Evolutionary conservation across 129 eudicot genomes (phyloP), one percentile per base, ranked within the genome.

Genomic region (Ambrosia artemisiifolia): DNA sequence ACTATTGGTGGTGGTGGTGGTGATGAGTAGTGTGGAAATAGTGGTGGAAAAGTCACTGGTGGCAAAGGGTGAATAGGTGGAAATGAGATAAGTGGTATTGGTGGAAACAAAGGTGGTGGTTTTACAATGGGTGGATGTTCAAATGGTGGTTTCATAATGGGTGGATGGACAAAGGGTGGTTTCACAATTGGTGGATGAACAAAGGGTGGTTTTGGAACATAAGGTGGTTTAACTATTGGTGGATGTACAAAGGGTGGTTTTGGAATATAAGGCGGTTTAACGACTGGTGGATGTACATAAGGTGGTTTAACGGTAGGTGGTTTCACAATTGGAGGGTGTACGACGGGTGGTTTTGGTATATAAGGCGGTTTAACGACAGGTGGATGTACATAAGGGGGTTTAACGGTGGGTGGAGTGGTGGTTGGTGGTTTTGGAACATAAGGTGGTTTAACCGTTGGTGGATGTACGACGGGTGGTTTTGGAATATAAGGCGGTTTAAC

Each of bases 81-180:
- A 33, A 49, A 47, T 34, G 72, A 28, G 8, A 42, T 30, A 28
- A 73, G 79, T 51, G 79, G 79, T 6, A 59, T n/a, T 20, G 74
- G 80, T 66, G 73, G 79, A 65, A 75, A 65, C 72, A 75, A 36
- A 63, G 47, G 35, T 24, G 73, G 79, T 32, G 80, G 74, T 20
- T 57, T 34, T 32, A 55, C 55, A 11, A 55, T 19, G 0, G 76
- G 76, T 6, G 76, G 76, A n/a, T 71, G 57, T n/a, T 12, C 16
- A 10, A 34, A 35, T 2, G 70, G 78, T 17, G 69, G 77, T 6
- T 56, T 55, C 1, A 56, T 10, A 2, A 71, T 24, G 0, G 78
- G 78, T 63, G 78, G 78, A 40, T 71, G 76, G 9, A 18, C 16
- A 28, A 16, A 63, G 3, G 62, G 78, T 34, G 70, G 78, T 12